Evolutionary conservation across 1,139 yeast species (phyloP).

Genomic region (Magnusiomyces suaveolens): DNA sequence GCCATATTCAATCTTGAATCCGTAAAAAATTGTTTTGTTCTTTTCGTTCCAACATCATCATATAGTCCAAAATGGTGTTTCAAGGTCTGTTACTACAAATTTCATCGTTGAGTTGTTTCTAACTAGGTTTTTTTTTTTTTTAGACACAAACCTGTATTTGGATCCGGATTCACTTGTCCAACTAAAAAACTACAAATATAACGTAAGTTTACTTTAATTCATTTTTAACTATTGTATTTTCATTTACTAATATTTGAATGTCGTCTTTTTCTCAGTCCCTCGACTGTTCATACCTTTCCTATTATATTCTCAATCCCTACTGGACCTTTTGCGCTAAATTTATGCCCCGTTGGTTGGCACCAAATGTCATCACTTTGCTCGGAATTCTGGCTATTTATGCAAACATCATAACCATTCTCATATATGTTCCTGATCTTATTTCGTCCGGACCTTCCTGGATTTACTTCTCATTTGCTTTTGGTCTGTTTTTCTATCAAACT

Average conservation of each 20-base stretch:
- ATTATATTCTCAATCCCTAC: slow-evolving; percentile 56
- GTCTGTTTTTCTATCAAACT: slow-evolving; percentile 69
- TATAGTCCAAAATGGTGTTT: not conserved
- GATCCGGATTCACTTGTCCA: slow-evolving; percentile 21
- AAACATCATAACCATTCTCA: slow-evolving; percentile 46
- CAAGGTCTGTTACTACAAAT: not conserved
- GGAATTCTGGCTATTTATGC: slow-evolving; percentile 53
- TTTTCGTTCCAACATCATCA: too few species aligned
- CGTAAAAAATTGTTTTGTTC: too few species aligned
- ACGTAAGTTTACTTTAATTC: slow-evolving; percentile 12
- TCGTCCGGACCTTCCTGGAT: slow-evolving; percentile 55
- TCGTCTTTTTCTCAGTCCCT: slow-evolving; percentile 36
- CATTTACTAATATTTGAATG: slow-evolving; percentile 1
- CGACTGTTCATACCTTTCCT: slow-evolving; percentile 59
- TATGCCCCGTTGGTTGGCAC: slow-evolving; percentile 69
- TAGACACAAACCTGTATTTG: slow-evolving; percentile 16
- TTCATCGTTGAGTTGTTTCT: not conserved
- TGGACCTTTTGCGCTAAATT: slow-evolving; percentile 59
- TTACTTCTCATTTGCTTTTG: slow-evolving; percentile 56
- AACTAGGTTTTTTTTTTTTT: not conserved
- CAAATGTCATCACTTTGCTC: slow-evolving; percentile 60
- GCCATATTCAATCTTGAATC: too few species aligned
- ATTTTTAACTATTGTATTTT: not conserved
- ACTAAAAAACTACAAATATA: slow-evolving; percentile 23
- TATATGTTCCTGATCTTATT: slow-evolving; percentile 49